phyloP scores from a whole-genome alignment of 768 basidiomycete species.

The Cystobasidium tubakii region DNA sequence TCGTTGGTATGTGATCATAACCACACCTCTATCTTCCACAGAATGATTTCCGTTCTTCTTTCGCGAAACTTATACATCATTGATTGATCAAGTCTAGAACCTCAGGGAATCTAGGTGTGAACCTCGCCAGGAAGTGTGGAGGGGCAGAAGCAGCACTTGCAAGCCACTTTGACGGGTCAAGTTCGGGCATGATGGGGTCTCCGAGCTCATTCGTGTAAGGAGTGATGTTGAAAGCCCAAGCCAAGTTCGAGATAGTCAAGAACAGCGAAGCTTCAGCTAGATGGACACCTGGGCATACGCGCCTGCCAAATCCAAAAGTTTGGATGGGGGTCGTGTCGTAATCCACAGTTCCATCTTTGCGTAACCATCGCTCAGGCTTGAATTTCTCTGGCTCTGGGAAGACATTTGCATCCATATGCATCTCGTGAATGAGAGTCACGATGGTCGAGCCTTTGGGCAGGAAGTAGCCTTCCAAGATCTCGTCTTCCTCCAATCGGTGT shows the following conservation, averaged over 20 bases:
- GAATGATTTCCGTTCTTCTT: no score
- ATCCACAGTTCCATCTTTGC: constrained; percentile 27
- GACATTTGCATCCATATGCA: constrained; percentile 34
- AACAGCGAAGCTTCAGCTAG: constrained; percentile 18
- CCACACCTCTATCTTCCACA: no score
- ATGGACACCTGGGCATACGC: constrained; percentile 33
- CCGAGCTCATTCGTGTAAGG: not conserved
- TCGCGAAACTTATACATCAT: not conserved
- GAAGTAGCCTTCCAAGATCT: constrained; percentile 2
- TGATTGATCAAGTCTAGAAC: not conserved
- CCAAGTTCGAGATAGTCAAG: not conserved
- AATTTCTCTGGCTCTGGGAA: constrained; percentile 43
- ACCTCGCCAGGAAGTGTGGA: not conserved
- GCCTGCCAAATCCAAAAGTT: constrained; percentile 25
- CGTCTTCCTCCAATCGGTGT: not conserved
- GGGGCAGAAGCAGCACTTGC: constrained; percentile 3
- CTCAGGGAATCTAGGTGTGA: not conserved
- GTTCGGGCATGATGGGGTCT: not conserved
- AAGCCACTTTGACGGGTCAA: not conserved
- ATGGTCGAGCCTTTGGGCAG: constrained; percentile 26
- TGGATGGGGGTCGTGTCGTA: not conserved
- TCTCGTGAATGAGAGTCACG: constrained; percentile 2
- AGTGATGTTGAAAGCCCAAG: not conserved
- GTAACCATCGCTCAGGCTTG: constrained; percentile 38
- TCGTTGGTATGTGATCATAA: no score